Conservation (phyloP, 176 grass and related monocot species). For the Carex pumila region DNA sequence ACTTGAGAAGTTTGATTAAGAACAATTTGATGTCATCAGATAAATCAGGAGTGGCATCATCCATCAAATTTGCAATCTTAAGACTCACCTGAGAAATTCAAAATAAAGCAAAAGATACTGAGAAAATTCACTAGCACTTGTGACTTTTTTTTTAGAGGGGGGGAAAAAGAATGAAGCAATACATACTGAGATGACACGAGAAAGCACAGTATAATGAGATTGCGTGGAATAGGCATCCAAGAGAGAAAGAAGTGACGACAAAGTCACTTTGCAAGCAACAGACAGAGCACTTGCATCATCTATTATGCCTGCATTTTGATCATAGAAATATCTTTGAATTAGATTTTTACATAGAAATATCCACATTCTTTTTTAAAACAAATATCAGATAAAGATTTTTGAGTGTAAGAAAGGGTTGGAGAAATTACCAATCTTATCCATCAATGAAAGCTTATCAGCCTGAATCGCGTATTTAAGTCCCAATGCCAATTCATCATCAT, state of each 20-base stretch:
- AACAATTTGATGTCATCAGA: slow-evolving; percentile 50
- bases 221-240: slow-evolving; percentile 50
- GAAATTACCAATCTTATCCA: slow-evolving; percentile 73
- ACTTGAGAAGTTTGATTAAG: slow-evolving; percentile 65
- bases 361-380: neutral
- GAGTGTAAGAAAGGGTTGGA: neutral
- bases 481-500: slow-evolving; percentile 62
- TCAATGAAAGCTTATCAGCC: slow-evolving; percentile 53
- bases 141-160: neutral
- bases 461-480: slow-evolving; percentile 64
- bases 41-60: slow-evolving; percentile 64
- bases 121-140: neutral
- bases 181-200: slow-evolving; percentile 57
- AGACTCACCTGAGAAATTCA: slow-evolving; percentile 40
- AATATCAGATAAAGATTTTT: neutral
- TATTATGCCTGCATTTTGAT: slow-evolving; percentile 54
- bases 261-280: slow-evolving; percentile 56
- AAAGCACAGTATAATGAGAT: slow-evolving; percentile 70
- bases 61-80: slow-evolving; percentile 47
- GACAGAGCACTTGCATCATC: slow-evolving; percentile 64
- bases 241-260: slow-evolving; percentile 60
- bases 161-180: neutral
- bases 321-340: neutral
- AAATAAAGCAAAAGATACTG: slow-evolving; percentile 12
- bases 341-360: slow-evolving; percentile 4